Evolutionary conservation across 495 filamentous ascomycete species (phyloP), one percentile per base, ranked within the genome.

Genomic region (Aeminium ludgeri): DNA sequence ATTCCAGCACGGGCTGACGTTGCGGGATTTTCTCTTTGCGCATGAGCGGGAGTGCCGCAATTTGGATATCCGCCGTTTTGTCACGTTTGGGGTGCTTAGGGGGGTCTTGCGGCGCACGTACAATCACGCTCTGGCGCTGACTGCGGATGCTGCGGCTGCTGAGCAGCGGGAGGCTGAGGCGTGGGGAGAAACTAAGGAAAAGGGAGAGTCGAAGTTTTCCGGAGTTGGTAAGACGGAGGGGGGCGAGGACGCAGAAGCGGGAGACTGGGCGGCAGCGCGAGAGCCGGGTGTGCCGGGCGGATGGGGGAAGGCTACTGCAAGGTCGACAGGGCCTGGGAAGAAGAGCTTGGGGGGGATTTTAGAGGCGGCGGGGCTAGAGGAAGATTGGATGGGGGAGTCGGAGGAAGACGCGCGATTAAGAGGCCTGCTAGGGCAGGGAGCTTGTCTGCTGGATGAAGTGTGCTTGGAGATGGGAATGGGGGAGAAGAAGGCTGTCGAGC

Each of bases 81-180:
- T 97, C 43, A 87, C 86, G 27, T 96, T 95, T 57, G 89, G 91
- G 34, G 71, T 96, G 12, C 89, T 95, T 51, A 94, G 96, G 58
- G 86, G 86, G 3, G 79, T 92, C 46, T 52, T 97, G n/a, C 94
- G 94, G 58, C 73, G 89, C 13, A 79, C 94, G 25, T 86, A 96
- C 62, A 86, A 86, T 55, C 89, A 91, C 54, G 80, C 83, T 3
- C 70, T 85, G 16, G 20, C 50, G 35, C 0, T 45, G 30, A 36
- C 15, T 15, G 13, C n/a, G 2, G 3, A 11, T 8, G 31, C 60
- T 27, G 50, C 53, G 33, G 36, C 65, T 56, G 1, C 65, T 61
- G 36, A 61, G 17, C 57, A 43, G 23, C 23, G 4, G 23, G 8
- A 3, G 23, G 23, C 4, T 25, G 8, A 4, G 23, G 4, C 3